Base-by-base conservation (phyloP, 192 early-diverging fungal species). In the Allomyces macrogynus region DNA sequence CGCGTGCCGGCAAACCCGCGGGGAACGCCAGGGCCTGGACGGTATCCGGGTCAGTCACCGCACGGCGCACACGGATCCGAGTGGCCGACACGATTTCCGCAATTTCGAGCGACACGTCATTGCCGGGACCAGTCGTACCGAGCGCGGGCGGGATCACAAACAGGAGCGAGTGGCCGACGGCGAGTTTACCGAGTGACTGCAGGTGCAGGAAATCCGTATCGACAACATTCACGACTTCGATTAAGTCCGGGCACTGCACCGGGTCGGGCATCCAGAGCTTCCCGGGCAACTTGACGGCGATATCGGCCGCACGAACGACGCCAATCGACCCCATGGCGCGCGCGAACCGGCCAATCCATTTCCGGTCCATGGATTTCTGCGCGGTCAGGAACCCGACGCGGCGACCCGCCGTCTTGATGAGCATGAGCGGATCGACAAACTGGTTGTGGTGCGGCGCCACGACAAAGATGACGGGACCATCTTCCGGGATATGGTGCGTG, bases 381-480 rank as follows among this genome's bases (percentile, higher is more conserved):
- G 49, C 49, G 3, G 49, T 20, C 61, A 93, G 62, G 65, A 89
- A 91, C 43, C 82, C 89, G 23, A 89, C 86, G 42, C 80, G 77
- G 64, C 94, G 78, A 23, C 79, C 74, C 61, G 87, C 88, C 66
- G 89, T 86, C 64, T 80, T 83, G 69, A 95, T 84, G 16, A 99
- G 75, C 66, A 95, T 85, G 43, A 94, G 66, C 5, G 93, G 92
- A 73, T 99, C 95, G 26, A 99, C 86, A 78, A 99, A 97, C 85
- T 89, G 84, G 74, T 86, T 87, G 62, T 81, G 80, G 72, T 88
- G 86, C 49, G 84, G 86, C 4, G 83, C 89, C 8, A 80, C 88
- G 10, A 93, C 89, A 78, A 99, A 97, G 61, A 99, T 89, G 32
- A 96, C 84, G 16, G 96, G 96, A 0, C 94, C 96, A 23, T 83